Conservation (phyloP, 805 yeast genomes). For the Saccharomycopsis sp. region DNA sequence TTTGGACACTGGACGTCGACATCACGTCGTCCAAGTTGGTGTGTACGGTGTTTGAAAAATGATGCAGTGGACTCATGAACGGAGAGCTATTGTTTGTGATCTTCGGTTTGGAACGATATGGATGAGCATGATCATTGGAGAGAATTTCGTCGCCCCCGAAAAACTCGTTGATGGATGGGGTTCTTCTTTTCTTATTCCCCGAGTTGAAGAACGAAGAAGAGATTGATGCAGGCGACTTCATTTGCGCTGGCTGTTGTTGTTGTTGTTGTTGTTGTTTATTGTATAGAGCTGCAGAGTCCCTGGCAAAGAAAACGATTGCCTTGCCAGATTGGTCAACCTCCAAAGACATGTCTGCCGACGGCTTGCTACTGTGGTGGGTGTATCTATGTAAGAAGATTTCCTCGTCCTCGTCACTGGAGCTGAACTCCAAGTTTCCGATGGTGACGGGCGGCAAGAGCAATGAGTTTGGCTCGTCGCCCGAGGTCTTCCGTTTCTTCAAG, state of each 20-base stretch:
- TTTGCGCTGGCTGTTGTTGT: not conserved
- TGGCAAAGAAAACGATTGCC: slow-evolving; percentile 2
- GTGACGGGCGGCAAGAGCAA: slow-evolving; percentile 19
- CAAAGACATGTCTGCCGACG: not conserved
- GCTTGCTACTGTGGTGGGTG: not conserved
- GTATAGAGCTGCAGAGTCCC: not conserved
- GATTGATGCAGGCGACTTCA: not conserved
- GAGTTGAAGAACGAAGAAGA: not conserved
- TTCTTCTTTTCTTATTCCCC: no score
- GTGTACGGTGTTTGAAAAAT: not conserved
- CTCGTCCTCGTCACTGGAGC: slow-evolving; percentile 13
- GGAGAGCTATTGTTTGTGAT: no score
- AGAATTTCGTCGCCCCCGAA: no score
- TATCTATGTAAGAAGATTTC: not conserved
- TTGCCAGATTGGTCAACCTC: slow-evolving; percentile 4
- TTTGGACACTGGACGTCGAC: no score
- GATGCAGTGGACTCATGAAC: no score
- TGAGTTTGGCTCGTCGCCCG: not conserved
- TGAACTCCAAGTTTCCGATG: slow-evolving; percentile 11
- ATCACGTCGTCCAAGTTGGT: no score
- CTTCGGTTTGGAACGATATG: no score
- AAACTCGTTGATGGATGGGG: no score
- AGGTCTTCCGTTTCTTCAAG: no score
- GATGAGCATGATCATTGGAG: no score
- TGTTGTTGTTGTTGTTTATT: not conserved